phyloP scores from a whole-genome alignment of 768 basidiomycete genomes.

The Suillus discolor region DNA sequence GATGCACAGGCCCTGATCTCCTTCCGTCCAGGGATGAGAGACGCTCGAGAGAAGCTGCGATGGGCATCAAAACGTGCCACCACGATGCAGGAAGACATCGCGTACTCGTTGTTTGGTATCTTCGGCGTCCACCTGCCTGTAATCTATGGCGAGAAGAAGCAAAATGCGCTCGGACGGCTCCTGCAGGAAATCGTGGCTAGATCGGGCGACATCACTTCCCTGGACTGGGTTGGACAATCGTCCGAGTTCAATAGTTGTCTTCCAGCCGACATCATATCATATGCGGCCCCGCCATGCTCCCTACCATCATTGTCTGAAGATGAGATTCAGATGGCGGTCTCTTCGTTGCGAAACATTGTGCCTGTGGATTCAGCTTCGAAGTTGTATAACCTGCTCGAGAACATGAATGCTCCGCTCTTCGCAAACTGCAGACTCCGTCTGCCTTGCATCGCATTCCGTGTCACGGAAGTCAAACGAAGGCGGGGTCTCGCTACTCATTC shows the following conservation, averaged over 20 bases:
- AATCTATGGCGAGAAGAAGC: background rate
- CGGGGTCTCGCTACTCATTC: background rate
- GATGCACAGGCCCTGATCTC: background rate
- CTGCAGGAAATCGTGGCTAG: background rate
- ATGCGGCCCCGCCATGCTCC: no score
- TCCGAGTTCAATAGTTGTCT: background rate
- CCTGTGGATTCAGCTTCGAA: background rate
- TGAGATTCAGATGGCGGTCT: background rate
- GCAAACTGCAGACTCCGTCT: background rate
- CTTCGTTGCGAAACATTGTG: background rate
- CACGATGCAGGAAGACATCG: background rate
- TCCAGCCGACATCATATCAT: background rate
- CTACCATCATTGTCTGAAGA: background rate
- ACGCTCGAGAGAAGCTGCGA: background rate
- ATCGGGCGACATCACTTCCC: background rate
- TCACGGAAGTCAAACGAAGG: background rate
- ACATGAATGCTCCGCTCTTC: background rate
- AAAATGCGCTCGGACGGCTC: background rate
- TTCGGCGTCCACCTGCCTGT: background rate
- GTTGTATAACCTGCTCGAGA: background rate
- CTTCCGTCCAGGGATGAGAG: background rate
- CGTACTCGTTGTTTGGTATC: background rate
- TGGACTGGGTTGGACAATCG: background rate
- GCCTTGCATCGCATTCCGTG: background rate
- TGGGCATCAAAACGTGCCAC: background rate